Base-by-base conservation (phyloP, 1,139 yeast species). In the Hyphopichia pseudoburtonii region DNA sequence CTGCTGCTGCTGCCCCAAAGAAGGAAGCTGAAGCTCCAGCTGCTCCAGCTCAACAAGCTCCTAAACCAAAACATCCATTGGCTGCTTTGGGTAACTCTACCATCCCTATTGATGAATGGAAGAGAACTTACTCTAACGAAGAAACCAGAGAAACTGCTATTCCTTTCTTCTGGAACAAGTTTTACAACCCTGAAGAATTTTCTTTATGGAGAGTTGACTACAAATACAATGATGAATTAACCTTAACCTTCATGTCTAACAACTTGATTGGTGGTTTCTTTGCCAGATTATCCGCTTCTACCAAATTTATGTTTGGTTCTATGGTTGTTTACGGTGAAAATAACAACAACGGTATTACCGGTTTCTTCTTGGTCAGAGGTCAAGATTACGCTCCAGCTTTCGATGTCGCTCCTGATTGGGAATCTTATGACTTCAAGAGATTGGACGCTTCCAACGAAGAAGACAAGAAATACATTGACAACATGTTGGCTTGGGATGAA, bases 361-460 rank as follows among this genome's bases (percentile, higher is more conserved):
- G 96, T 76, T 95, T 85, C 64, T 84, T 92, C 77, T 70, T 92
- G 60, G 83, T 92, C 61, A 87, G 97, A 75, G 99, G 99, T 60
- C 89, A 92, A 70, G 97, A 92, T 49, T 71, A 58, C 62, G 78
- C 52, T 42, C 96, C 97, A 64, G 98, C 96, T 48, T 89, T 92
- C 61, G 86, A 92, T 52, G 97, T 92, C 66, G 99, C 98, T 61
- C 97, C 99, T 70, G 99, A 92, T 74, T 89, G 95, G 96, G 98
- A 92, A 74, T 70, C 76, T 41, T 72, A 72, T 55, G 45, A 54
- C 28, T 72, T 58, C 70, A 57, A 66, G 54, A 70, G 66, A 58
- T 61, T 72, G 56, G 76, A 71, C 48, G 66, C 59, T 42, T 46
- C 66, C 40, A 56, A 58, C 39, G 62, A 56, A 40, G 70, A 66